Evolutionary conservation across 2,329 filamentous ascomycete genomes (phyloP), one percentile per base, ranked within the genome.

Genomic region (Colletotrichum aenigma): DNA sequence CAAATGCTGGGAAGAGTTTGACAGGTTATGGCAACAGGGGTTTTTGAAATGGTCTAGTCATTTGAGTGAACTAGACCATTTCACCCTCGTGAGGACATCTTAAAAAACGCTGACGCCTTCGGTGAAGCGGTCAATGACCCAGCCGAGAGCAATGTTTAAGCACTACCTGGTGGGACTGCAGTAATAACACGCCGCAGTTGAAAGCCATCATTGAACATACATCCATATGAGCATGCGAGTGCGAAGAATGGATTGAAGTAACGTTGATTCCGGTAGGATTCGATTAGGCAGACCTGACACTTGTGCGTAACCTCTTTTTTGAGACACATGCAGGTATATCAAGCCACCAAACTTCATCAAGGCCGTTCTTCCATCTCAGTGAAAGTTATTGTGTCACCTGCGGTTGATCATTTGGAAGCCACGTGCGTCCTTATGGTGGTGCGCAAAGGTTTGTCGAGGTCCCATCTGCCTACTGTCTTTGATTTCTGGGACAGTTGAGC

Each of bases 11-110:
- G n/a, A 48, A 48, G 3, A 48, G 10, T 21, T 4, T 13, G 10
- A 21, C n/a, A 48, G n/a, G 10, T 4, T 7, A 4, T 48, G 10
- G 6, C 4, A n/a, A n/a, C 9, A n/a, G 9, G 18, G 0, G 4
- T 1, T 13, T 48, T 21, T 21, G n/a, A 4, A 13, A 6, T 48
- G 2, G n/a, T 13, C 8, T 10, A n/a, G 38, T 43, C 38, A 10
- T 43, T n/a, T n/a, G n/a, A n/a, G n/a, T n/a, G n/a, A n/a, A n/a
- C n/a, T n/a, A n/a, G n/a, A n/a, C n/a, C n/a, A n/a, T n/a, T n/a
- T n/a, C n/a, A n/a, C n/a, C 8, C 16, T 6, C 16, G 0, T 43
- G 38, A 43, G 18, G 8, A 10, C 18, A 18, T 8, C 4, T 38
- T 5, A 4, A 43, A 18, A 38, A 43, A n/a, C 7, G 16, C 38